phyloP scores from a whole-genome alignment of 371 early-diverging fungal genomes.

The Mucor mucedo region DNA sequence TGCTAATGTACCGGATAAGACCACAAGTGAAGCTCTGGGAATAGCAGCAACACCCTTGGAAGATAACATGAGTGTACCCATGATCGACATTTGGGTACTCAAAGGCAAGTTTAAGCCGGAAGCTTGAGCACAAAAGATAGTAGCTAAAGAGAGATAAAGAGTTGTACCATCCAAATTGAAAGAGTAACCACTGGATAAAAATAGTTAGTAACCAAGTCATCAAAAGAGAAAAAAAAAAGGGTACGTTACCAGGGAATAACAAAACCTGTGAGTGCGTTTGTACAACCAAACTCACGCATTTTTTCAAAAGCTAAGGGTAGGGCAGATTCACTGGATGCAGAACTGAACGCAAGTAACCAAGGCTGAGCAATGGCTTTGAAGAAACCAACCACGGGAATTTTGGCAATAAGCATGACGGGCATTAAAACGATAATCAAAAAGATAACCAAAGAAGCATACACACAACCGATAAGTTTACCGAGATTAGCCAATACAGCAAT shows the following conservation, averaged over 20 bases:
- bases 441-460: slow-evolving; percentile 67
- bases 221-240: not conserved
- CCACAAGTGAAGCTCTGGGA: slow-evolving; percentile 70
- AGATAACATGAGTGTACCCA: slow-evolving; percentile 77
- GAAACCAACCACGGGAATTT: slow-evolving; percentile 65
- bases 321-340: slow-evolving; percentile 86
- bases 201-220: not conserved
- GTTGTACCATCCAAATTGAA: slow-evolving; percentile 88
- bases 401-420: slow-evolving; percentile 66
- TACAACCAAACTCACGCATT: slow-evolving; percentile 77
- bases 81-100: slow-evolving; percentile 41
- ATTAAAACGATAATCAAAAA: slow-evolving; percentile 66
- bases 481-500: slow-evolving; percentile 65
- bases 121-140: slow-evolving; percentile 73
- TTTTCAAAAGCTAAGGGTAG: slow-evolving; percentile 78
- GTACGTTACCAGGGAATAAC: slow-evolving; percentile 62
- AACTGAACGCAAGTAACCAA: slow-evolving; percentile 81
- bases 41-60: slow-evolving; percentile 86
- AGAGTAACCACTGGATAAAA: slow-evolving; percentile 52
- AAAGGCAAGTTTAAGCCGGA: slow-evolving; percentile 57
- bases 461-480: slow-evolving; percentile 73
- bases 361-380: slow-evolving; percentile 63
- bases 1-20: slow-evolving; percentile 23
- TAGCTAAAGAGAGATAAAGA: slow-evolving; percentile 72
- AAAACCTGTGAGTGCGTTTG: slow-evolving; percentile 72